Percentiles rank a stretch among this genome's conserved stretches.
Conservation (phyloP, 306 rosid species). For the Cucurbita ficifolia region DNA sequence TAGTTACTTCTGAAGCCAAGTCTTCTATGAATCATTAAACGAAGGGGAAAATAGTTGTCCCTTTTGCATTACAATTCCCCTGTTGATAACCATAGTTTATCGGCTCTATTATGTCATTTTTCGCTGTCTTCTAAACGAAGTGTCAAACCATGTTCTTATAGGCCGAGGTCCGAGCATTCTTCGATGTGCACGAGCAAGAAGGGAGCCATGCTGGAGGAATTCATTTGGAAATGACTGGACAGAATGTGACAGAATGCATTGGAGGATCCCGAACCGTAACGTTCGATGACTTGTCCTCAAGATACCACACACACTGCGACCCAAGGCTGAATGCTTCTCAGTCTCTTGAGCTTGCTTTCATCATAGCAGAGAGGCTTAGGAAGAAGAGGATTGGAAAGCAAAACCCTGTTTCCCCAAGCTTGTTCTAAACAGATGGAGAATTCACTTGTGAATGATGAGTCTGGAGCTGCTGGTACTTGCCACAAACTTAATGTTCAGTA, state of each 20-base stretch:
- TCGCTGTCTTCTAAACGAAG: neutral
- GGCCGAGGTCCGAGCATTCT: conserved; percentile 77
- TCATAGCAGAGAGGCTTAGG: conserved; percentile 56
- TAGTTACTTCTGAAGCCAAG: neutral
- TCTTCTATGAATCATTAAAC: neutral
- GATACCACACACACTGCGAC: conserved; percentile 73
- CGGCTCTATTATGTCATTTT: too few relatives aligned
- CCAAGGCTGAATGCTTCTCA: conserved; percentile 73
- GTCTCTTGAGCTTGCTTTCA: conserved; percentile 58
- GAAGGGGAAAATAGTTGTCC: neutral
- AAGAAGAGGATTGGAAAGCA: conserved; percentile 52
- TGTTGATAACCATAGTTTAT: neutral
- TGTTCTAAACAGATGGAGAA: neutral
- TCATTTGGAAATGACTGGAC: conserved; percentile 69
- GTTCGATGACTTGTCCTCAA: conserved; percentile 52
- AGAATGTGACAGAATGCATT: conserved; percentile 70
- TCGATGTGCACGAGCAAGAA: conserved; percentile 75
- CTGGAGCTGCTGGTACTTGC: neutral
- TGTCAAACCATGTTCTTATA: neutral
- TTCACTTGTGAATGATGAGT: neutral
- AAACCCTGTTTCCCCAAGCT: conserved; percentile 15
- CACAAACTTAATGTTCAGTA: neutral
- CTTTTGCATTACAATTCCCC: neutral
- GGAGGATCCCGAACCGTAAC: conserved; percentile 70
- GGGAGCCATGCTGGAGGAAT: conserved; percentile 71